Evolutionary conservation across 139 green algal species (phyloP), one percentile per base, ranked within the genome.

Genomic region (Micractinium conductrix): DNA sequence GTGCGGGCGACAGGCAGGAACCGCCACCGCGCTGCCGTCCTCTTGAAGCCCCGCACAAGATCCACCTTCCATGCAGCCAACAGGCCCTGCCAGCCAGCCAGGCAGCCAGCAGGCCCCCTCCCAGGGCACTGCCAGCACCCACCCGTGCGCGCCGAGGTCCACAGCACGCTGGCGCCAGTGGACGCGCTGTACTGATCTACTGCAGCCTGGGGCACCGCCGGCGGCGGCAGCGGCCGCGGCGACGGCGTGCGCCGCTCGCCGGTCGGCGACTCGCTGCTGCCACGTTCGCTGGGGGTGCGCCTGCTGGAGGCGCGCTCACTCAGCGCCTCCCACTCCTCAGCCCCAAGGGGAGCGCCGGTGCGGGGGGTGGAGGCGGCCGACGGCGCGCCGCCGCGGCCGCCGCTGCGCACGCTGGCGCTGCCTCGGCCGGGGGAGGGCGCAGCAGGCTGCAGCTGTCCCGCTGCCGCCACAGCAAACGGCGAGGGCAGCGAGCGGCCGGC

Each of bases 61-160:
- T 44, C 33, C 65, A n/a, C 43, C 19, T 2, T 33, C 12, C 38
- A n/a, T 22, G 26, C 26, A 8, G 1, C 42, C 28, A 35, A 10
- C 14, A 16, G 37, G 5, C 22, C 43, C 26, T 8, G 2, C 37
- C 37, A 30, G 48, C 14, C 2, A 48, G 1, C 7, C 16, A 35
- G 24, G 22, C 14, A 37, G 2, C n/a, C n/a, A 22, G 65, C 65
- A 37, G 9, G 37, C 67, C 26, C 35, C 37, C 67, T 1, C 35
- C 43, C 12, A n/a, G n/a, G n/a, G n/a, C n/a, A n/a, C n/a, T n/a
- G n/a, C n/a, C n/a, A n/a, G n/a, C n/a, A n/a, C 72, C 37, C 53
- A 81, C 75, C 75, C 17, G 75, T 58, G 50, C 58, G 38, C 19
- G 75, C 53, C 3, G 75, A 81, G 5, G 40, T 22, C 75, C 53